phyloP scores from a whole-genome alignment of 768 basidiomycete genomes.

The Scleroderma citrinum region DNA sequence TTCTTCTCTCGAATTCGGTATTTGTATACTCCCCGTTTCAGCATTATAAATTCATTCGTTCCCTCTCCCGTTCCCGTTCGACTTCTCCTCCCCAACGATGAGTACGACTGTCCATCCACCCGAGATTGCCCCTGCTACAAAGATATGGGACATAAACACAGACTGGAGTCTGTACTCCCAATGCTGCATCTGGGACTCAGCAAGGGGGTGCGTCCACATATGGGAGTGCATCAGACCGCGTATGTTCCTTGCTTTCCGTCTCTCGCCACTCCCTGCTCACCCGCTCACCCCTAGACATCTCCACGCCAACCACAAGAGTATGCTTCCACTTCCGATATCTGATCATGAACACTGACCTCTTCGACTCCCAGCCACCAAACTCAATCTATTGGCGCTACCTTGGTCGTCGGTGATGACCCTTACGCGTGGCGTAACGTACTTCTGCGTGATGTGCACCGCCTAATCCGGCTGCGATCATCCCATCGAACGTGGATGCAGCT shows the following conservation, averaged over 20 bases:
- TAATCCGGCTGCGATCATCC: background rate
- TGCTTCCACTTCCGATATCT: conserved; percentile 5
- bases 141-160: conserved; percentile 65
- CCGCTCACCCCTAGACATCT: conserved; percentile 42
- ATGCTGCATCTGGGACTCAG: conserved; percentile 70
- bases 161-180: conserved; percentile 62
- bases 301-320: conserved; percentile 44
- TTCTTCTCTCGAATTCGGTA: conserved; percentile 24
- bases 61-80: conserved; percentile 3
- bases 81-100: conserved; percentile 7
- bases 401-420: conserved; percentile 32
- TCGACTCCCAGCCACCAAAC: conserved; percentile 36
- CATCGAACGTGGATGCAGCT: background rate
- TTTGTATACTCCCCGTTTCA: background rate
- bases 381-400: conserved; percentile 41
- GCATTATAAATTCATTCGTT: conserved; percentile 10
- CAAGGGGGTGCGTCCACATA: conserved; percentile 60
- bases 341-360: conserved; percentile 1
- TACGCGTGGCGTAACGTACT: conserved; percentile 3
- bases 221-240: conserved; percentile 72
- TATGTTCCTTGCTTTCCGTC: too few species aligned
- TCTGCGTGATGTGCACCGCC: conserved; percentile 3
- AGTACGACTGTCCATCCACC: conserved; percentile 19
- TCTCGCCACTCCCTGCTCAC: background rate
- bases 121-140: conserved; percentile 57